Percentiles rank a stretch among this genome's conserved stretches.
These are phyloP conservation scores for Leishmania amazonensis DNA, from an alignment of 208 protist genomes.

Conservation along the genomic window DNA sequence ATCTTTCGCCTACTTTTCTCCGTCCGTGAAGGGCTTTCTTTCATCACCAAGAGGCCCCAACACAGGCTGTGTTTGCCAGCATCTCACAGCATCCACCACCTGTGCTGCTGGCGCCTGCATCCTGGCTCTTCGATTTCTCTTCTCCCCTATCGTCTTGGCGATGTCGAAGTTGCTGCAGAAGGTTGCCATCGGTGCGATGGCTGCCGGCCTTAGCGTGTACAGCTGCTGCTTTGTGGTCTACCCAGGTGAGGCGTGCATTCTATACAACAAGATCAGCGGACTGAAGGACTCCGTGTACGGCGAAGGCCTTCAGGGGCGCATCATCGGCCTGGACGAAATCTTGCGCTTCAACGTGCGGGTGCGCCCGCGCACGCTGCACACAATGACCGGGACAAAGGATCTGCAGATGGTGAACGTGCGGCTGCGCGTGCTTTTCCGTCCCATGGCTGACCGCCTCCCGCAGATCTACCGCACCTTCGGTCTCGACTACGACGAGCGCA, in stretches of 20 bases:
- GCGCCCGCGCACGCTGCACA: slow-evolving; percentile 88
- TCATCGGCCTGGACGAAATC: slow-evolving; percentile 96
- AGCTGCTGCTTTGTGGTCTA: slow-evolving; percentile 93
- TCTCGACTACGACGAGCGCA: slow-evolving; percentile 96
- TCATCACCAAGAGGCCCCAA: background rate
- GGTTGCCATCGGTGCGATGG: slow-evolving; percentile 59
- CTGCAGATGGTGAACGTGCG: slow-evolving; percentile 94
- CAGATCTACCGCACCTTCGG: slow-evolving; percentile 93
- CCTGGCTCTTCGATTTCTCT: slow-evolving; percentile 12
- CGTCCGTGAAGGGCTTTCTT: background rate
- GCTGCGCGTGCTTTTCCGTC: slow-evolving; percentile 91
- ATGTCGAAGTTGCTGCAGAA: slow-evolving; percentile 73
- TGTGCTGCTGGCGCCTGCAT: background rate
- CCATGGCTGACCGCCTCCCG: slow-evolving; percentile 81
- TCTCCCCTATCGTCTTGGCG: slow-evolving; percentile 4
- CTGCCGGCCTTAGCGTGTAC: slow-evolving; percentile 77
- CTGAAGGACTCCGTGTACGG: slow-evolving; percentile 88
- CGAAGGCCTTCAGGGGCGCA: slow-evolving; percentile 89
- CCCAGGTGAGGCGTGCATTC: slow-evolving; percentile 89
- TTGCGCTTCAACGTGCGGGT: slow-evolving; percentile 97
- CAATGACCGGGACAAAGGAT: slow-evolving; percentile 94
- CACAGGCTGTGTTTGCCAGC: background rate
- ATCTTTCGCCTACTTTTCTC: background rate
- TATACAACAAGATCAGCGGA: slow-evolving; percentile 92
- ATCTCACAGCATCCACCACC: background rate